phyloP scores from a whole-genome alignment of 345 rosid species.

The Ceriops zippeliana region DNA sequence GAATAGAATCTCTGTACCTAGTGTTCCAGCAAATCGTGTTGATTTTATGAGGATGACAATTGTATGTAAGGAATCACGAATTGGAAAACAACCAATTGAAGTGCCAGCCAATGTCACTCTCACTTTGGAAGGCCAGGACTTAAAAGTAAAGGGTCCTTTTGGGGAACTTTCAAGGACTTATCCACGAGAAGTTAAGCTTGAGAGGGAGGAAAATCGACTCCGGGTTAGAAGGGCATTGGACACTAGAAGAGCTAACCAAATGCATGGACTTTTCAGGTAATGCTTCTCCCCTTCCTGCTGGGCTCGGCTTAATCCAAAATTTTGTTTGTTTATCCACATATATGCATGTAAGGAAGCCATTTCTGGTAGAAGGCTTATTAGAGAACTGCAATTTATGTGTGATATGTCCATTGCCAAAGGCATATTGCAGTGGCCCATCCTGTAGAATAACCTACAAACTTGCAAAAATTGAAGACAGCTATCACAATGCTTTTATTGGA shows the following conservation, averaged over 20 bases:
- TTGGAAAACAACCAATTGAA: conserved; percentile 77
- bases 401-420: background rate
- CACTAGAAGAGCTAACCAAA: conserved; percentile 88
- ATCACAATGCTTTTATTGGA: no score
- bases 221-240: conserved; percentile 69
- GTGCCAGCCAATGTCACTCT: conserved; percentile 79
- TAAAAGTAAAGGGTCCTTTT: conserved; percentile 84
- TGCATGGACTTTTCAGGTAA: conserved; percentile 98
- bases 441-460: no score
- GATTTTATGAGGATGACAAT: conserved; percentile 47
- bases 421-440: no score
- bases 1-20: conserved; percentile 37
- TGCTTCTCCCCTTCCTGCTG: background rate
- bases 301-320: no score
- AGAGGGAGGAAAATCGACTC: conserved; percentile 65
- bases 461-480: no score
- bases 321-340: background rate
- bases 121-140: conserved; percentile 57
- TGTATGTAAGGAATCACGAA: conserved; percentile 90
- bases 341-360: background rate
- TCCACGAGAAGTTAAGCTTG: conserved; percentile 75
- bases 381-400: background rate
- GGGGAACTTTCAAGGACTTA: conserved; percentile 72
- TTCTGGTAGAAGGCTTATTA: background rate
- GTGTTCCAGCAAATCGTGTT: conserved; percentile 34